phyloP scores from a whole-genome alignment of 495 filamentous ascomycete genomes.

The Parathielavia appendiculata region DNA sequence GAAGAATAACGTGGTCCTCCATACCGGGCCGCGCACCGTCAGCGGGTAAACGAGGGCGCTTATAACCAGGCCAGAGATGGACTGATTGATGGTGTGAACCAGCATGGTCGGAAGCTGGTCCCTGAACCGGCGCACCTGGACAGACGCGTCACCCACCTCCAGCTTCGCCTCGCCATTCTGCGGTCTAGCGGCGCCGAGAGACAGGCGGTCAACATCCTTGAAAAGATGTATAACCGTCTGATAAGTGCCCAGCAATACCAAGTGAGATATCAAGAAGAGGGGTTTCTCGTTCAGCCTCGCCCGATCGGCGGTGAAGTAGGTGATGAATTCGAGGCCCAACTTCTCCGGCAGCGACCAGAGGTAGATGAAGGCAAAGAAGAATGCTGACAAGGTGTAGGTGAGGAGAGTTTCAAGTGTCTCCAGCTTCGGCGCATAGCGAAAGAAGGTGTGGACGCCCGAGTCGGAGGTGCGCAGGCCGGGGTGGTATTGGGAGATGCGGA shows the following conservation, averaged over 20 bases:
- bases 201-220: conserved; percentile 67
- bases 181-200: conserved; percentile 42
- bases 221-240: conserved; percentile 68
- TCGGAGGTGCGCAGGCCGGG: conserved; percentile 63
- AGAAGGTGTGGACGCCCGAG: conserved; percentile 60
- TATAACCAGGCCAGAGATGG: conserved; percentile 42
- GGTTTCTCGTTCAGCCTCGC: conserved; percentile 81
- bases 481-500: conserved; percentile 84
- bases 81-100: conserved; percentile 34
- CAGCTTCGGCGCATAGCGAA: conserved; percentile 48
- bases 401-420: conserved; percentile 60
- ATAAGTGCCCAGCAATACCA: conserved; percentile 59
- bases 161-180: conserved; percentile 20
- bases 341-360: conserved; percentile 64
- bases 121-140: conserved; percentile 23
- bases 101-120: conserved; percentile 33
- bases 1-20: conserved; percentile 61
- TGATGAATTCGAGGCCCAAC: conserved; percentile 66
- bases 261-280: conserved; percentile 69
- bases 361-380: conserved; percentile 77
- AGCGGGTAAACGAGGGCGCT: conserved; percentile 58
- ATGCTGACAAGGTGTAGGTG: conserved; percentile 73
- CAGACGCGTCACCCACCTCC: conserved; percentile 29
- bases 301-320: conserved; percentile 60
- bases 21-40: conserved; percentile 56